A percentile compares a stretch with the other conserved stretches of the same genome.
phyloP scores from a whole-genome alignment of 306 rosid genomes.

The Mimosa pudica region DNA sequence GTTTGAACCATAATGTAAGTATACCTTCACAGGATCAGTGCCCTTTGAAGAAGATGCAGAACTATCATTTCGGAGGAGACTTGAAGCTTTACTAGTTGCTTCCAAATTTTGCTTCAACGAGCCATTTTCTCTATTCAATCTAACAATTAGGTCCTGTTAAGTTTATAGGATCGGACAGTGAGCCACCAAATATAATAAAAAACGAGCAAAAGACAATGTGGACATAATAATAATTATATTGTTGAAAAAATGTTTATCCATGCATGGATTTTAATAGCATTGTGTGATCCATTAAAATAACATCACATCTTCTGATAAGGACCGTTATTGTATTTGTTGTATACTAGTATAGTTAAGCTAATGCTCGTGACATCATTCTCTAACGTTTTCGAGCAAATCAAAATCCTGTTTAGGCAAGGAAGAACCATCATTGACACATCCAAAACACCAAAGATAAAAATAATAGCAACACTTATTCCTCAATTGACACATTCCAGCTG shows the following conservation, averaged over 20 bases:
- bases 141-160: conserved; percentile 69
- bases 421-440: conserved; percentile 8
- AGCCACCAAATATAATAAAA: conserved; percentile 32
- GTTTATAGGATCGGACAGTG: conserved; percentile 34
- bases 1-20: conserved; percentile 28
- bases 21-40: conserved; percentile 51
- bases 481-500: conserved; percentile 18
- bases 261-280: conserved; percentile 2
- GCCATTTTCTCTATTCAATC: conserved; percentile 82
- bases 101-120: conserved; percentile 78
- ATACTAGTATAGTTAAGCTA: neutral
- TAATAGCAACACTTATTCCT: conserved; percentile 4
- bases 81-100: conserved; percentile 48
- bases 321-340: neutral
- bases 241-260: neutral
- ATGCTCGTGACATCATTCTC: neutral
- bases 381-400: conserved; percentile 18
- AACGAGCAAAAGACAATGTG: conserved; percentile 2
- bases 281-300: neutral
- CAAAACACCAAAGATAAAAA: neutral
- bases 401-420: neutral
- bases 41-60: conserved; percentile 53
- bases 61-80: conserved; percentile 44
- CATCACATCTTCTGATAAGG: neutral
- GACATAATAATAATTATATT: conserved; percentile 13